Evolutionary conservation across 1,284 basidiomycete species (phyloP), one percentile per base, ranked within the genome.

Genomic region (Porodaedalea pini): DNA sequence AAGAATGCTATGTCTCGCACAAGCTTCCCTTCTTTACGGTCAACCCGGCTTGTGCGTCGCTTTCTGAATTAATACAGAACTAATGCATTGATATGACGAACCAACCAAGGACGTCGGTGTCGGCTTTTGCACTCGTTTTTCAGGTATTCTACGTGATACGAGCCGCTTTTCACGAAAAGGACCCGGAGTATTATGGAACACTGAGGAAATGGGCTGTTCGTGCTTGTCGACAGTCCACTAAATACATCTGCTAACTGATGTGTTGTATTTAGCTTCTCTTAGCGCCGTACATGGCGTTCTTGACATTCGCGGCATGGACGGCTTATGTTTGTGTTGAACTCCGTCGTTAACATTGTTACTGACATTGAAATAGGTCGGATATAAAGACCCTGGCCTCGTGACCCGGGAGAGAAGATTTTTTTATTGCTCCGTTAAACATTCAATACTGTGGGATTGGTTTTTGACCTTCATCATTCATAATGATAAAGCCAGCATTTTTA

Each of bases 371-470:
- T 57, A 78, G 78, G 65, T 77, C 52, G 78, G 77, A 1, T 68
- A 71, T 2, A 63, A 60, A n/a, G 64, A 75, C 50, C 73, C 74
- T 6, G 56, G 58, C 1, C 66, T 62, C 2, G 70, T 79, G 13
- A 75, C 75, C 19, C 73, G 78, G n/a, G 70, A 68, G 61, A 71
- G 78, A 17, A 73, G 77, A 3, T 77, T 77, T 61, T 78, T 80
- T 62, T 79, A 79, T 62, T 80, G 78, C 60, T 79, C 77, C 3
- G 70, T 79, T 7, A 62, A 74, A n/a, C 70, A 66, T 10, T 37
- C 65, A 4, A 56, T 67, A 11, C 61, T 78, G 78, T 79, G 63
- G 61, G 74, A 61, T 1, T 44, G 1, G 2, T 15, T 23, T 3
- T 17, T 10, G 29, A 34, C 45, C 54, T 10, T 25, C 21, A 15